These are phyloP conservation scores for Gnomoniopsis sp. DNA, from an alignment of 2,329 filamentous ascomycete genomes.

Conservation along the genomic window DNA sequence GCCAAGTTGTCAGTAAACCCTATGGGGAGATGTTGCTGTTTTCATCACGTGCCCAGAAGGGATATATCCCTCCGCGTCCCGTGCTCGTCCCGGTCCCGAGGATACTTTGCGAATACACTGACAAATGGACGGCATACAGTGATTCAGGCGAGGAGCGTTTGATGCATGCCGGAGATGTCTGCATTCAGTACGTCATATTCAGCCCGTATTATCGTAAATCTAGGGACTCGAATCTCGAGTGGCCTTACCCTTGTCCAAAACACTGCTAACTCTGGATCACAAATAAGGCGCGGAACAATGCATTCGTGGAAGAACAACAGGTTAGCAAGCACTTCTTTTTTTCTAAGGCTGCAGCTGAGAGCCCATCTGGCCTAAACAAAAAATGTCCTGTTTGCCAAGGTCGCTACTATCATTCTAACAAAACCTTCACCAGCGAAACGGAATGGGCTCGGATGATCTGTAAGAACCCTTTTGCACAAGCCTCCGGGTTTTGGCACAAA, in stretches of 20 bases:
- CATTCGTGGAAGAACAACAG: slow-evolving; percentile 38
- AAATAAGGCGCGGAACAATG: slow-evolving; percentile 36
- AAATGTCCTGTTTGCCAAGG: background rate
- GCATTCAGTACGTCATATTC: slow-evolving; percentile 33
- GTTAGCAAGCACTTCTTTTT: background rate
- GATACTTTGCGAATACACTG: background rate
- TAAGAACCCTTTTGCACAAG: too few species aligned
- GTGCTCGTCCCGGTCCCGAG: too few species aligned
- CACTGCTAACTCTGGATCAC: background rate
- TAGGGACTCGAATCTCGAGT: too few species aligned
- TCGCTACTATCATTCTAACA: background rate
- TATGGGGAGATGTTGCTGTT: too few species aligned
- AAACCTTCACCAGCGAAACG: slow-evolving; percentile 27
- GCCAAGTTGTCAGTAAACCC: background rate
- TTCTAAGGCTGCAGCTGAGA: background rate
- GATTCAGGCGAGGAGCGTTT: slow-evolving; percentile 41
- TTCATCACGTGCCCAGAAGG: too few species aligned
- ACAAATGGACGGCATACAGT: slow-evolving; percentile 27
- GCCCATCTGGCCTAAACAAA: background rate
- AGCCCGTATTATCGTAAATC: background rate
- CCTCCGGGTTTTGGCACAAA: too few species aligned
- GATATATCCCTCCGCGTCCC: too few species aligned
- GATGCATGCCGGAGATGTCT: slow-evolving; percentile 43
- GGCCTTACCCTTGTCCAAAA: too few species aligned
- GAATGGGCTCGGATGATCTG: slow-evolving; percentile 38